phyloP scores from a whole-genome alignment of 352 stramenopile species.

The Globisporangium viniferum region DNA sequence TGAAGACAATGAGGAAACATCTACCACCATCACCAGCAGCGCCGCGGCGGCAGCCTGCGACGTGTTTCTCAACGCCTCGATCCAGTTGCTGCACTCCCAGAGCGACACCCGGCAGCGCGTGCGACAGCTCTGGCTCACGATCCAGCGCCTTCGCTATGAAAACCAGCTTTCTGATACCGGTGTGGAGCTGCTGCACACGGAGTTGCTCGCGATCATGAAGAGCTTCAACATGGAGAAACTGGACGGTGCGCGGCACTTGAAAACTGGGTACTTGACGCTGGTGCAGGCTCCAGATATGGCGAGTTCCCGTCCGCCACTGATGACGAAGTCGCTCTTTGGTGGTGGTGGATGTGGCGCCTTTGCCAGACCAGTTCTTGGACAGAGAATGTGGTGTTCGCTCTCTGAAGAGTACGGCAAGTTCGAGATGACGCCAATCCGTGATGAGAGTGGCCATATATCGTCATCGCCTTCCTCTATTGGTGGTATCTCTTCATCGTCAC shows the following conservation, averaged over 20 bases:
- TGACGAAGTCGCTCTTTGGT: conserved; percentile 31
- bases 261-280: conserved; percentile 49
- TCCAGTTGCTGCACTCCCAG: conserved; percentile 65
- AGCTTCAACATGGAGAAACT: conserved; percentile 59
- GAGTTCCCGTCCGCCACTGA: conserved; percentile 15
- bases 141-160: conserved; percentile 52
- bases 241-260: conserved; percentile 37
- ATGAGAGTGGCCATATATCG: conserved; percentile 6
- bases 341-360: neutral
- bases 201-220: conserved; percentile 41
- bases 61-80: conserved; percentile 53
- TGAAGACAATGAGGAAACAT: conserved; percentile 4
- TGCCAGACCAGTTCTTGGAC: conserved; percentile 16
- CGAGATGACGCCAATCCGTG: conserved; percentile 40
- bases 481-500: neutral
- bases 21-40: neutral
- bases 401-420: conserved; percentile 58
- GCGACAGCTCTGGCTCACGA: conserved; percentile 57
- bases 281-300: conserved; percentile 31
- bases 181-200: conserved; percentile 30
- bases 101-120: conserved; percentile 53
- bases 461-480: neutral
- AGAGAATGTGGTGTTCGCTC: conserved; percentile 51
- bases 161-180: conserved; percentile 32
- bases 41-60: conserved; percentile 19